Base-by-base conservation (phyloP, 2,329 filamentous ascomycete genomes). In the Trichophyton benhamiae region DNA sequence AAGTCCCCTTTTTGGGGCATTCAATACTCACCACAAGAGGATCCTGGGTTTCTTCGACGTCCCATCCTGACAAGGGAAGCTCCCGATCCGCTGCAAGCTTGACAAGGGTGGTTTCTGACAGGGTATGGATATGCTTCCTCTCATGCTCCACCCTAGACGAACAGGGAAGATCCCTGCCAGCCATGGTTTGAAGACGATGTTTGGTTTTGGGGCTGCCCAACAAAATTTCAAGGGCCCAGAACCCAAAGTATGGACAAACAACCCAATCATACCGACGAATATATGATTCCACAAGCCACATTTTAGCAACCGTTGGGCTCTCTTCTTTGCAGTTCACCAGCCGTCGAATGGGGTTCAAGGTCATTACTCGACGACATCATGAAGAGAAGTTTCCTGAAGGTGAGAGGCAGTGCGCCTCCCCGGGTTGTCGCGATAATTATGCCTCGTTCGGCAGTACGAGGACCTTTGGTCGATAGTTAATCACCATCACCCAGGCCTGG, bases 391-490 rank as follows among this genome's bases (percentile, higher is more conserved):
- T 44, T 17, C 49, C 17, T 33, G 27, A 33, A 55, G 11, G 49
- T 27, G 25, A 48, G 8, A 36, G 13, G 27, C 33, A 27, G 17
- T 55, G 49, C 49, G 49, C 49, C 49, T 55, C 1, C 49, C 33
- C 49, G n/a, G 49, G 49, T 22, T 22, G 22, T 49, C 20, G 20
- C 8, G 17, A 13, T 20, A 20, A 53, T 30, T 55, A 55, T 36
- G 49, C 49, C 49, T 55, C 49, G 49, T 55, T 55, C 49, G 27
- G 49, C 49, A 17, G 49, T 55, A 55, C 49, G 49, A 55, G 49
- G 49, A 36, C 41, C 33, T 27, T 7, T 36, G 27, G 20, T 36
- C 27, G 27, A 30, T 53, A 20, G 20, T 13, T 49, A 15, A 20
- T 30, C 46, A 17, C 49, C 11, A 4, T 13, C 4, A 38, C 9